These are phyloP conservation scores for Bipolaris sorokiniana DNA, from an alignment of 2,329 filamentous ascomycete species.

Conservation along the genomic window DNA sequence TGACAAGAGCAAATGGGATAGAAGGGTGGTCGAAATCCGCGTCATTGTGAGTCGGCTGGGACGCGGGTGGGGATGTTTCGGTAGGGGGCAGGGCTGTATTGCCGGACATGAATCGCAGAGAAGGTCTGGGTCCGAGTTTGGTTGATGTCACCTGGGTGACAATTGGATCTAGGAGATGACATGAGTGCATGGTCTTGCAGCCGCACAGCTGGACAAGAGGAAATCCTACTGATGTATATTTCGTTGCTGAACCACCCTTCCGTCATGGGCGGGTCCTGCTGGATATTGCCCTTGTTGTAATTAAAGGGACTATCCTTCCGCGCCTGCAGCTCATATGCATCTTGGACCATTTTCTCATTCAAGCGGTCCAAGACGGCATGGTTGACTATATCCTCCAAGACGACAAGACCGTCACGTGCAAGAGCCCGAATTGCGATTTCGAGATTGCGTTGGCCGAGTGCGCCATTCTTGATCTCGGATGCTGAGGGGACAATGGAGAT, in stretches of 20 bases:
- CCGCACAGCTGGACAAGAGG: too few relatives aligned
- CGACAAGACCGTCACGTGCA: conserved; percentile 42
- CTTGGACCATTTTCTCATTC: conserved; percentile 65
- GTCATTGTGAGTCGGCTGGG: conserved; percentile 45
- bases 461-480: conserved; percentile 49
- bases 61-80: conserved; percentile 42
- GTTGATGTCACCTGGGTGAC: conserved; percentile 63
- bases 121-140: conserved; percentile 42
- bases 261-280: conserved; percentile 65
- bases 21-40: conserved; percentile 42
- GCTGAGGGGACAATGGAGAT: conserved; percentile 51
- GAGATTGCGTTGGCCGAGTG: conserved; percentile 57
- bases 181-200: not conserved
- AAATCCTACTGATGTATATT: conserved; percentile 61
- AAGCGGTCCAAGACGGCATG: conserved; percentile 60
- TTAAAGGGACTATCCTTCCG: conserved; percentile 64
- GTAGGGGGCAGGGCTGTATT: conserved; percentile 55
- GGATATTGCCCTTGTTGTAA: conserved; percentile 67
- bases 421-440: conserved; percentile 53
- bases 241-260: conserved; percentile 44
- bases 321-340: conserved; percentile 60
- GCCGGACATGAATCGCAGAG: conserved; percentile 42
- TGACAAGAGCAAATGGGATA: conserved; percentile 54
- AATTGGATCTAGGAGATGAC: conserved; percentile 55
- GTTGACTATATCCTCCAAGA: conserved; percentile 46